Evolutionary conservation across 306 rosid species (phyloP).

Genomic region (Boehmeria nivea): DNA sequence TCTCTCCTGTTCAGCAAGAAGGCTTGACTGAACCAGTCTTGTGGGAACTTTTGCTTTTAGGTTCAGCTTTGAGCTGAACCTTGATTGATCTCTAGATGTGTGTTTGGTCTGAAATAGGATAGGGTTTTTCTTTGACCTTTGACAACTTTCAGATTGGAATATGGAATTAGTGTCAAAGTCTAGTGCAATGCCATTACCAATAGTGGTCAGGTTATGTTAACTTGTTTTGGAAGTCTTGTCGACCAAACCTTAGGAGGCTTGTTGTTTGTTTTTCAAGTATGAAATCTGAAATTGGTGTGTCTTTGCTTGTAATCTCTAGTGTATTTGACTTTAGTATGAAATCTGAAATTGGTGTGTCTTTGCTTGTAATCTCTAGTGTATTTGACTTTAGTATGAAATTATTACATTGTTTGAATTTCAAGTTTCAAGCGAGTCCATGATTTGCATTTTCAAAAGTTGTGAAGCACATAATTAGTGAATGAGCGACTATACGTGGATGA

Average conservation of each 20-base stretch:
- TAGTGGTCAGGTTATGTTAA: constrained; percentile 18
- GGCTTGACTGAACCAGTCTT: constrained; percentile 22
- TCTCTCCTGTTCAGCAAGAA: constrained; percentile 11
- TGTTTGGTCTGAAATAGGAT: not conserved
- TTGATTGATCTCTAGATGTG: constrained; percentile 24
- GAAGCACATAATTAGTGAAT: too few species aligned
- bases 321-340: too few species aligned
- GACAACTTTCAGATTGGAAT: too few species aligned
- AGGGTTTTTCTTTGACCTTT: not conserved
- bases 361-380: too few species aligned
- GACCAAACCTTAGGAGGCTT: constrained; percentile 30
- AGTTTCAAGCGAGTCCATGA: too few species aligned
- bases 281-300: constrained; percentile 7
- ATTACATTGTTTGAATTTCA: too few species aligned
- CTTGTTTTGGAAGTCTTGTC: constrained; percentile 22
- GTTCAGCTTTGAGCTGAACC: constrained; percentile 78
- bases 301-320: constrained; percentile 3
- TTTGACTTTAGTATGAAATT: too few species aligned
- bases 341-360: constrained; percentile 10
- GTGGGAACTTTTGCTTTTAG: constrained; percentile 39
- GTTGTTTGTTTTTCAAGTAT: constrained; percentile 2
- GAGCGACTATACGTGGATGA: too few species aligned
- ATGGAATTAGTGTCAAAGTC: too few species aligned
- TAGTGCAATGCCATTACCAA: too few species aligned
- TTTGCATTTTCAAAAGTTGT: too few species aligned